Conservation (phyloP, 2,329 filamentous ascomycete species). For the Cytospora leucostoma region DNA sequence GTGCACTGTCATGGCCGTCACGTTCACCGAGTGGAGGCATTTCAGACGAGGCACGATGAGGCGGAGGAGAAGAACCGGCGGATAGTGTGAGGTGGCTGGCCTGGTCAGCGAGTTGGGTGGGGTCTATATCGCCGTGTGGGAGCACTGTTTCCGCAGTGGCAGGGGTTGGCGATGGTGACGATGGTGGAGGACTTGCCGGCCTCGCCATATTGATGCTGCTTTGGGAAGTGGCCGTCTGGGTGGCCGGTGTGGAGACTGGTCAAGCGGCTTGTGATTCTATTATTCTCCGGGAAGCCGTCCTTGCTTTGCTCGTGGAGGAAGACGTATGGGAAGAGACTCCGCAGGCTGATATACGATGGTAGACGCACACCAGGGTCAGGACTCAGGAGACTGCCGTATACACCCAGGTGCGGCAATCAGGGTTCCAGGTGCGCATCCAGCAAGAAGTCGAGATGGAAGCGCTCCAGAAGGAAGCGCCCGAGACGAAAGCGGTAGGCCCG, state of each 20-base stretch:
- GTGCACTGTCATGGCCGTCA: background rate
- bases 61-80: background rate
- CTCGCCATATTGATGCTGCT: background rate
- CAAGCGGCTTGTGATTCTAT: too few species aligned
- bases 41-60: background rate
- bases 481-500: slow-evolving; percentile 15
- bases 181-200: background rate
- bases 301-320: background rate
- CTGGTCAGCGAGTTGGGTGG: slow-evolving; percentile 32
- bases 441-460: background rate
- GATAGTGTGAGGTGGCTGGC: slow-evolving; percentile 32
- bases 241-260: too few species aligned
- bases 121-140: slow-evolving; percentile 19
- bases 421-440: background rate
- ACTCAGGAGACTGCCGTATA: background rate
- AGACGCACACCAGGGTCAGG: background rate
- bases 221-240: slow-evolving; percentile 5
- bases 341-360: background rate
- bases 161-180: slow-evolving; percentile 13
- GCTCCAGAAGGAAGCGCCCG: background rate
- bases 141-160: slow-evolving; percentile 17
- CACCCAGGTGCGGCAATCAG: background rate
- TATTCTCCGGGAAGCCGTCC: background rate
- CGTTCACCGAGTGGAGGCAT: background rate
- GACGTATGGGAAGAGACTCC: background rate